Evolutionary conservation across 225 moss, liverwort and hornwort species (phyloP).

Genomic region (Marchantia polymorpha): DNA sequence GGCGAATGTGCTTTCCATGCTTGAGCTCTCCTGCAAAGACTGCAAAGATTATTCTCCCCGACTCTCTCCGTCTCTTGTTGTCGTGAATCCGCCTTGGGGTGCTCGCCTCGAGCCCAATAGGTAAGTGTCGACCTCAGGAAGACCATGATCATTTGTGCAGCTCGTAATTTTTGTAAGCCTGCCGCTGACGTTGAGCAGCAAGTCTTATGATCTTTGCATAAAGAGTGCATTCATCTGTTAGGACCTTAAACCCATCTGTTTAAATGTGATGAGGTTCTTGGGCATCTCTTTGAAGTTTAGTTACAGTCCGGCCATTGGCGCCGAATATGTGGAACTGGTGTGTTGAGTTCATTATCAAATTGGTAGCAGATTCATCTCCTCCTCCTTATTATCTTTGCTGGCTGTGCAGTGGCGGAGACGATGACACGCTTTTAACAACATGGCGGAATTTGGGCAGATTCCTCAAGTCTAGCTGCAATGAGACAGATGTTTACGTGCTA

Average conservation of each 20-base stretch:
- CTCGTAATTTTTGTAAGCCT: too few relatives aligned
- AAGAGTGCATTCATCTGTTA: too few relatives aligned
- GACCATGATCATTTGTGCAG: too few relatives aligned
- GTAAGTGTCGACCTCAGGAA: slow-evolving; percentile 27
- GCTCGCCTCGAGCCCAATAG: slow-evolving; percentile 63
- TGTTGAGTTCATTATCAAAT: neutral
- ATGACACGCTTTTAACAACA: slow-evolving; percentile 51
- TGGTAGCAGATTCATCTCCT: neutral
- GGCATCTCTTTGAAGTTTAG: too few relatives aligned
- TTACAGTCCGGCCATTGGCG: too few relatives aligned
- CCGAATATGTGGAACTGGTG: too few relatives aligned
- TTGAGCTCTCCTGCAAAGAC: slow-evolving; percentile 61
- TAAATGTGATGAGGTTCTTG: too few relatives aligned
- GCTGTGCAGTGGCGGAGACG: slow-evolving; percentile 38
- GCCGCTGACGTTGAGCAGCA: too few relatives aligned
- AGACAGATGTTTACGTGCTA: slow-evolving; percentile 74
- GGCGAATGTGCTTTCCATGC: slow-evolving; percentile 70
- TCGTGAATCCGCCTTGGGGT: slow-evolving; percentile 80
- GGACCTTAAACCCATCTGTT: too few relatives aligned
- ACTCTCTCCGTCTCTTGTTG: slow-evolving; percentile 63
- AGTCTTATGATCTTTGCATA: too few relatives aligned
- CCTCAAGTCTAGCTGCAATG: slow-evolving; percentile 60
- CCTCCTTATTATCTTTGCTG: neutral
- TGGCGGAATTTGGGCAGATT: slow-evolving; percentile 80
- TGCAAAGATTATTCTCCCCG: slow-evolving; percentile 69